Base-by-base conservation (phyloP, 768 basidiomycete species). In the Aureoboletus auriporus region DNA sequence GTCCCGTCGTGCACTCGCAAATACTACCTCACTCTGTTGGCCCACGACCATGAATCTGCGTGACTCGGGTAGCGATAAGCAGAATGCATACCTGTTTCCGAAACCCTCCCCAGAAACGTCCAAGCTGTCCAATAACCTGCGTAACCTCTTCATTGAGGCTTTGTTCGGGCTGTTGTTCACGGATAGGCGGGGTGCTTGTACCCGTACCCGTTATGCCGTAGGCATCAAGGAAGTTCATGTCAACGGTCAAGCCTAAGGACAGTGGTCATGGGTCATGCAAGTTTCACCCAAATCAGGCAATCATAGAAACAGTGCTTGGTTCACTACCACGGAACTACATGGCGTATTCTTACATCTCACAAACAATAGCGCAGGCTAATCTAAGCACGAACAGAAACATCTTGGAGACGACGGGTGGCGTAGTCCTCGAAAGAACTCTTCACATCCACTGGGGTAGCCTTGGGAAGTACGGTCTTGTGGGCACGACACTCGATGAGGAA, bases 91-190 rank as follows among this genome's bases (percentile, higher is more conserved):
- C 92, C 83, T 93, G 92, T 65, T 86, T 89, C 73, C 83, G 81
- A 61, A 94, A 87, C 28, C 90, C 88, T 39, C 91, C 91, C 93
- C 93, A 96, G 62, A 93, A 84, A 44, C 85, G 75, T 27, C 84
- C 83, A 11, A 95, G 72, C 59, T 90, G 86, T n/a, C 89, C 89
- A 36, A 94, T 81, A 20, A 93, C 93, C 59, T 95, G 86, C 2
- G 78, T 77, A 12, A 96, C 89, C 66, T 96, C 93, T 60, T 94
- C 86, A 60, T 94, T 85, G 38, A 96, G 70, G 47, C 75, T 79
- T 36, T 64, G 75, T 47, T 79, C 78, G 28, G 79, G 70, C 30
- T 72, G 66, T 33, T 65, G 69, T 17, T 51, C 60, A 20, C 49
- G 51, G n/a, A 73, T 52, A 10, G 77, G 71, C 14, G 80, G 76